Evolutionary conservation across 2,329 filamentous ascomycete species (phyloP), one percentile per base, ranked within the genome.

Genomic region (Hirsutella minnesotensis): DNA sequence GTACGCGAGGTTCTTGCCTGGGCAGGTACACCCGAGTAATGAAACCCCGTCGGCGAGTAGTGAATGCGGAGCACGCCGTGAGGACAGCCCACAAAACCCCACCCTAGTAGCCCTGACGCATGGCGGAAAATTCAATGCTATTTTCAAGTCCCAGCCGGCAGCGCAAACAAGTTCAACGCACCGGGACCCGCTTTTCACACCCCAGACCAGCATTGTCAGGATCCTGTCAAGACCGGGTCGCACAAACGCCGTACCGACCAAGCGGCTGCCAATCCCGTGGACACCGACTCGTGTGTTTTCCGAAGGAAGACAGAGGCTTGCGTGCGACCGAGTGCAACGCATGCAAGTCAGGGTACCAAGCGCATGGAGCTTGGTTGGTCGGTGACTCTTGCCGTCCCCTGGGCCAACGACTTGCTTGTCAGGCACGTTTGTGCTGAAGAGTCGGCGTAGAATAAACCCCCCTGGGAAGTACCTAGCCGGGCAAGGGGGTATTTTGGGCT

Each of bases 141-240:
- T 35, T 31, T n/a, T 36, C 39, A 36, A 18, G 31, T 30, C 21
- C 8, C n/a, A 22, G 39, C 39, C 18, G 20, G 39, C 29, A 16
- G 10, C 39, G 39, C 39, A 31, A 40, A 34, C 39, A 29, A 41
- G 22, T 13, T 31, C 39, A 27, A 15, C 39, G 30, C 39, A 36
- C 20, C 30, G 8, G 31, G 33, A 18, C 18, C 39, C 39, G 31
- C 31, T n/a, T 27, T 5, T 7, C 47, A 44, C 43, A 49, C 47
- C 51, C 47, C 41, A 42, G 43, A 41, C 45, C 41, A 47, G 38
- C 38, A 24, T n/a, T 19, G 16, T 12, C n/a, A 16, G 36, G 12
- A 9, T 15, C n/a, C 36, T 38, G 36, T 38, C 36, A 16, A 21
- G 19, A 9, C 3, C 7, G 12, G 13, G 12, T 20, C 39, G 30